Evolutionary conservation across 1,139 yeast genomes (phyloP), one percentile per base, ranked within the genome.

Genomic region (Blastobotrys raffinosifermentans): DNA sequence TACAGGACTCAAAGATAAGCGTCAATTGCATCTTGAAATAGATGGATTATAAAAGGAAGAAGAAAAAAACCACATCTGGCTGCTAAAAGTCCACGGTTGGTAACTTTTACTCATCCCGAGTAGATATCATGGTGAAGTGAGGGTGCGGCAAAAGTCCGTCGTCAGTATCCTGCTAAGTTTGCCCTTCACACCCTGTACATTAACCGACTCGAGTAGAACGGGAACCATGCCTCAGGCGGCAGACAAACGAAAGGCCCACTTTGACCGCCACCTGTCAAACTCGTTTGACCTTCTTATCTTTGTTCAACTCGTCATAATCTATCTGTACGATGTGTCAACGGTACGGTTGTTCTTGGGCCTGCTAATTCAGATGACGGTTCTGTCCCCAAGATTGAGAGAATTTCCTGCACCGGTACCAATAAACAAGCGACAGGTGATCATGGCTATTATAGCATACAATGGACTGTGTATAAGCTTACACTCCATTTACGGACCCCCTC

Each of bases 261-360:
- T 54, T 31, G 45, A 45, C 33, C 41, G 42, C 29, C 58, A 54
- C 37, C 47, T 54, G 19, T 11, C 49, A 20, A 40, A 39, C 16
- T 44, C 47, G 7, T 31, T 54, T 15, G 56, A 52, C 26, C 38
- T 46, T 13, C 43, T 53, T 18, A 44, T 47, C 18, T 49, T 41
- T 30, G 35, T 47, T 4, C 56, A 53, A 39, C 43, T 53, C 14
- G 42, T 51, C 31, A 45, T 53, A 14, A 51, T 53, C 15, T 54
- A 53, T 29, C 43, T 54, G 23, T 47, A 54, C 32, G 58, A 54
- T 30, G 31, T 43, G 2, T 52, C 57, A 10, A 43, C 53, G 23
- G 26, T 52, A 17, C 44, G 56, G 19, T 44, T 54, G 15, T 33
- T 50, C 4, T 26, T 48, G 2, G 55, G 57, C 10, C 40, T 47